Percentiles rank a stretch among this genome's conserved stretches.
phyloP scores from a whole-genome alignment of 2,329 filamentous ascomycete genomes.

The Blastomyces parvus region DNA sequence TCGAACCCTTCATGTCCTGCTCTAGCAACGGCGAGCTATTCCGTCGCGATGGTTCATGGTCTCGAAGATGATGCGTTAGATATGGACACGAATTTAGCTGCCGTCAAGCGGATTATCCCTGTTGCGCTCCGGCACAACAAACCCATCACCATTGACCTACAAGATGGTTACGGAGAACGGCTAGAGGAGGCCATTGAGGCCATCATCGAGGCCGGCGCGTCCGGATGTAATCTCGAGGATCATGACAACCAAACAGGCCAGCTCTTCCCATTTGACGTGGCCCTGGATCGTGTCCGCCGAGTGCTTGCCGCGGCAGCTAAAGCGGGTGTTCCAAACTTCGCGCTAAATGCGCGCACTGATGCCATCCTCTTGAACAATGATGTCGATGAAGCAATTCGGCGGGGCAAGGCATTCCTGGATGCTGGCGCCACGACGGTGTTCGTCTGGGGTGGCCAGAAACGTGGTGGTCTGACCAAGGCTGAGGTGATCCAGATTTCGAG shows the following conservation, averaged over 20 bases:
- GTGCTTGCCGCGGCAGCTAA: constrained; percentile 23
- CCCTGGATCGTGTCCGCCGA: constrained; percentile 39
- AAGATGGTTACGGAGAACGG: constrained; percentile 49
- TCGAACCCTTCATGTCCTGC: constrained; percentile 29
- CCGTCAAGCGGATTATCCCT: constrained; percentile 38
- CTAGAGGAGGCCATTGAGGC: constrained; percentile 39
- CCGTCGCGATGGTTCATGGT: constrained; percentile 41
- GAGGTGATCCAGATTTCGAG: constrained; percentile 42
- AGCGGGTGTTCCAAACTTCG: constrained; percentile 46
- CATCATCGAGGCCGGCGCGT: constrained; percentile 42
- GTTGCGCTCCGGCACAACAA: constrained; percentile 34
- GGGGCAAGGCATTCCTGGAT: constrained; percentile 49
- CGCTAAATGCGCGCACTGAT: constrained; percentile 51
- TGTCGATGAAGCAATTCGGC: constrained; percentile 42
- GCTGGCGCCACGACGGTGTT: constrained; percentile 53
- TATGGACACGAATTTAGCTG: constrained; percentile 43
- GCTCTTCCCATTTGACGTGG: constrained; percentile 37
- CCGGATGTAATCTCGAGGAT: constrained; percentile 54
- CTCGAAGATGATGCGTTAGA: constrained; percentile 43
- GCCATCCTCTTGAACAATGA: constrained; percentile 34
- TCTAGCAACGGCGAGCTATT: constrained; percentile 45
- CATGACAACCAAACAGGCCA: constrained; percentile 29
- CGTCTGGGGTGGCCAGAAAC: constrained; percentile 47
- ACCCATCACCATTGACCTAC: constrained; percentile 49
- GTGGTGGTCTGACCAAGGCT: constrained; percentile 35